Base-by-base conservation (phyloP, 1,139 yeast species). In the Sporopachydermia cereana region DNA sequence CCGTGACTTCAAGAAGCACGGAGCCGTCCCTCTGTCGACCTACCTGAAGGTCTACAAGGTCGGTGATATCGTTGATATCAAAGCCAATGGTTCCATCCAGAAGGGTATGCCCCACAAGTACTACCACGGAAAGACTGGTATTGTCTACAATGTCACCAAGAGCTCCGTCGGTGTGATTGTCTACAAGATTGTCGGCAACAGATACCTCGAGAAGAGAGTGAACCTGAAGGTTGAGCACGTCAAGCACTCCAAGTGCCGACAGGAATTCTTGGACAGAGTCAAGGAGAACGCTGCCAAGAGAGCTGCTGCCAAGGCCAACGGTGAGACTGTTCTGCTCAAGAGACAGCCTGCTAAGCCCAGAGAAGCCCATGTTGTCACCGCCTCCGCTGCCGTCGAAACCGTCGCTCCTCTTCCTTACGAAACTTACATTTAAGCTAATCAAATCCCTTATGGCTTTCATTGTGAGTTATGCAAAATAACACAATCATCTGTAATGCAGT, bases 71-170 rank as follows among this genome's bases (percentile, higher is more conserved):
- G 98, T 91, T 68, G 98, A 91, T 75, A 89, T 91, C 78, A 89
- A 86, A 77, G 98, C 95, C 73, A 91, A 91, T 72, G 96, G 96
- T 79, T 79, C 98, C 61, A 79, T 89, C 77, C 97, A 91, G 74
- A 88, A 89, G 82, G 97, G 98, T 84, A 88, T 91, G 96, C 98
- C 98, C 71, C 96, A 86, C 88, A 91, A 91, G 79, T 89, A 79
- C 84, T 91, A 91, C 96, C 96, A 89, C 79, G 98, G 98, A 76
- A 91, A 88, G 84, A 91, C 98, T 59, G 98, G 98, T 82, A 86
- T 89, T 61, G 82, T 91, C 58, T 91, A 80, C 94, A 91, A 91
- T 81, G 93, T 91, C 61, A 91, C 98, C 82, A 91, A 85, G 80
- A 75, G 95, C 54, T 77, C 98, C 56, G 97, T 91, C 59, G 98